A percentile compares a stretch with the other conserved stretches of the same genome.
Conservation (phyloP, 2,329 filamentous ascomycete genomes). For the Colletotrichum phormii region DNA sequence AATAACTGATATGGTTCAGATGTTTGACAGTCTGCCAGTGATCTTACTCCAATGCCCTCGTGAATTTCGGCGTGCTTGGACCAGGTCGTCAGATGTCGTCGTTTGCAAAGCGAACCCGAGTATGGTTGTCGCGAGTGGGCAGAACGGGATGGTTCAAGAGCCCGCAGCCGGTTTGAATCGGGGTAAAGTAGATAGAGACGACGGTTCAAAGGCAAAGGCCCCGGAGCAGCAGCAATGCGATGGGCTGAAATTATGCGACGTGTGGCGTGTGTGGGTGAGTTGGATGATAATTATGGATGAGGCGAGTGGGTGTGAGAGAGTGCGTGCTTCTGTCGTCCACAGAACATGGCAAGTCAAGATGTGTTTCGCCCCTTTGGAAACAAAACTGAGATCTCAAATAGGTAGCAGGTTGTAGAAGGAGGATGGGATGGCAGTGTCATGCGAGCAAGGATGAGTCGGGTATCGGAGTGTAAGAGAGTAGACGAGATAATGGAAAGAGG, state of each 20-base stretch:
- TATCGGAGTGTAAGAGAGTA: not conserved
- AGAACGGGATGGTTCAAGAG: constrained; percentile 6
- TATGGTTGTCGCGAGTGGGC: constrained; percentile 8
- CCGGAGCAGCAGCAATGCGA: constrained; percentile 1
- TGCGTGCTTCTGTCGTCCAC: not conserved
- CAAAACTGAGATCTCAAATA: constrained; percentile 19
- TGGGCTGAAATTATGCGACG: constrained; percentile 7
- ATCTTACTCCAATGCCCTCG: not conserved
- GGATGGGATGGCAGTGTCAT: constrained; percentile 30
- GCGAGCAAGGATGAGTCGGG: constrained; percentile 10
- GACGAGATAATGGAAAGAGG: not conserved
- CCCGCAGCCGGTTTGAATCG: not conserved
- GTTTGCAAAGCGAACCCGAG: constrained; percentile 26
- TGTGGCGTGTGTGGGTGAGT: constrained; percentile 14
- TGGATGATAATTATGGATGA: not conserved
- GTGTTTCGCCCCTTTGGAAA: constrained; percentile 29
- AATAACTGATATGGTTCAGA: not conserved
- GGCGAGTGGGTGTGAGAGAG: not conserved
- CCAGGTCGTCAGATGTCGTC: constrained; percentile 1
- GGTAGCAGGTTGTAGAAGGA: constrained; percentile 14
- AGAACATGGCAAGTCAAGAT: constrained; percentile 4
- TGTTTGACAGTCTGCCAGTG: not conserved
- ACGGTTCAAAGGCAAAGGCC: not conserved
- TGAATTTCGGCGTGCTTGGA: not conserved
- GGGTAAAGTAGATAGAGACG: not conserved